Percentiles rank a stretch among this genome's conserved stretches.
These are phyloP conservation scores for Cyclostephanos invisitatus DNA, from an alignment of 108 stramenopile genomes.

Conservation along the genomic window DNA sequence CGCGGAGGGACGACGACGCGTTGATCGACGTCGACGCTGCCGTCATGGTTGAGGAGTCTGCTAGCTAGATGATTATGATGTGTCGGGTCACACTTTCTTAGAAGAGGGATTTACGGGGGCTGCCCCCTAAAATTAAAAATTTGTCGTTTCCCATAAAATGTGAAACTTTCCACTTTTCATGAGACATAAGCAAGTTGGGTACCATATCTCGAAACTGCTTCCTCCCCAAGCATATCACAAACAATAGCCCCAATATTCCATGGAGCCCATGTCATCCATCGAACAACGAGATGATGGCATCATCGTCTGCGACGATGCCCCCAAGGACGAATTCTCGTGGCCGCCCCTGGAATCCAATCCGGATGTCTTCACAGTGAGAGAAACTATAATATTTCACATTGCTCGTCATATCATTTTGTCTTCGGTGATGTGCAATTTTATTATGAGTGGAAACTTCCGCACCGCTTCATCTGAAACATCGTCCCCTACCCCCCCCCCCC, in stretches of 20 bases:
- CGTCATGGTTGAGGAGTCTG: slow-evolving; percentile 1
- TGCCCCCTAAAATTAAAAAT: no score
- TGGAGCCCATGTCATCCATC: neutral
- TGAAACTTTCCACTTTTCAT: no score
- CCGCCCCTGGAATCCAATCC: slow-evolving; percentile 69
- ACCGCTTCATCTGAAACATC: neutral
- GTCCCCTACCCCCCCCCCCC: neutral
- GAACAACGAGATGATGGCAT: neutral
- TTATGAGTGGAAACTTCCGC: neutral
- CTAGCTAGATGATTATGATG: no score
- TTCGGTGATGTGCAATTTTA: no score
- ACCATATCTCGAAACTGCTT: no score
- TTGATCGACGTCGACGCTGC: neutral
- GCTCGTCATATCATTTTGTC: neutral
- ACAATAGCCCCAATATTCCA: neutral
- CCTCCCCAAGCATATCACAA: no score
- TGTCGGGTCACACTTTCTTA: no score
- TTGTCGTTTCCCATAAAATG: no score
- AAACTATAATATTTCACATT: neutral
- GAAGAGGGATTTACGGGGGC: no score
- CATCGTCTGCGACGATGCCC: neutral
- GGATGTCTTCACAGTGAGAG: slow-evolving; percentile 42
- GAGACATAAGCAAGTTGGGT: no score
- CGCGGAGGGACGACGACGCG: neutral
- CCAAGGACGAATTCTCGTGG: slow-evolving; percentile 53